These are phyloP conservation scores for Metschnikowia chrysomelidarum DNA, from an alignment of 805 yeast genomes.

Conservation along the genomic window DNA sequence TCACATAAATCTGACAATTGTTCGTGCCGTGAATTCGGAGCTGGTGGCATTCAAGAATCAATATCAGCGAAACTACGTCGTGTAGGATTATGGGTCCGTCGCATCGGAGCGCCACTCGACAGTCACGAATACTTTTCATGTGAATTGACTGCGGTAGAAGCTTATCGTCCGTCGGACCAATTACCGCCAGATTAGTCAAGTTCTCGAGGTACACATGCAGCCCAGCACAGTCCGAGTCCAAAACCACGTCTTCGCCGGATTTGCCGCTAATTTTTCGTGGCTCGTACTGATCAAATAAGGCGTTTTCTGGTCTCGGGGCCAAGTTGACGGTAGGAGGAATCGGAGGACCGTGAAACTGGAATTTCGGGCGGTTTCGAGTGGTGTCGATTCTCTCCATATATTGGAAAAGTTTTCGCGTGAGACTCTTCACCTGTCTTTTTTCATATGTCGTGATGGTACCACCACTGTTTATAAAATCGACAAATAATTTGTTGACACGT, in stretches of 20 bases:
- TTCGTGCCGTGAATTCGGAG: constrained; percentile 17
- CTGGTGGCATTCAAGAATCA: constrained; percentile 18
- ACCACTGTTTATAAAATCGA: constrained; percentile 6
- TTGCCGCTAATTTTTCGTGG: constrained; percentile 4
- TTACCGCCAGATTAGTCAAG: constrained; percentile 4
- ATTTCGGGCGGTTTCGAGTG: constrained; percentile 16
- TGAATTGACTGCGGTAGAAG: constrained; percentile 23
- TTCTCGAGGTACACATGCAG: constrained; percentile 16
- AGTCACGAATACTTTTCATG: constrained; percentile 18
- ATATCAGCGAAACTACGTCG: constrained; percentile 9
- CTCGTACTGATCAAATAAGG: background rate
- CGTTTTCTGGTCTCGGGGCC: background rate
- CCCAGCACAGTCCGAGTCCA: constrained; percentile 12
- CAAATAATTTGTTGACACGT: constrained; percentile 10
- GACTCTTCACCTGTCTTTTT: constrained; percentile 22
- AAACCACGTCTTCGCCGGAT: constrained; percentile 1
- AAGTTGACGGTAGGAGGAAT: constrained; percentile 11
- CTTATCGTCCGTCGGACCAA: constrained; percentile 5
- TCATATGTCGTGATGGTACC: constrained; percentile 18
- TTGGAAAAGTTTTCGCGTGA: constrained; percentile 21
- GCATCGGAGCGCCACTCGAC: constrained; percentile 19
- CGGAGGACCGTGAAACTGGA: constrained; percentile 33
- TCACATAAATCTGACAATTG: constrained; percentile 17
- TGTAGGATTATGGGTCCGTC: constrained; percentile 33
- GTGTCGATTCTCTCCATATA: constrained; percentile 22